Evolutionary conservation across 495 filamentous ascomycete genomes (phyloP), one percentile per base, ranked within the genome.

Genomic region (Peziza echinospora): DNA sequence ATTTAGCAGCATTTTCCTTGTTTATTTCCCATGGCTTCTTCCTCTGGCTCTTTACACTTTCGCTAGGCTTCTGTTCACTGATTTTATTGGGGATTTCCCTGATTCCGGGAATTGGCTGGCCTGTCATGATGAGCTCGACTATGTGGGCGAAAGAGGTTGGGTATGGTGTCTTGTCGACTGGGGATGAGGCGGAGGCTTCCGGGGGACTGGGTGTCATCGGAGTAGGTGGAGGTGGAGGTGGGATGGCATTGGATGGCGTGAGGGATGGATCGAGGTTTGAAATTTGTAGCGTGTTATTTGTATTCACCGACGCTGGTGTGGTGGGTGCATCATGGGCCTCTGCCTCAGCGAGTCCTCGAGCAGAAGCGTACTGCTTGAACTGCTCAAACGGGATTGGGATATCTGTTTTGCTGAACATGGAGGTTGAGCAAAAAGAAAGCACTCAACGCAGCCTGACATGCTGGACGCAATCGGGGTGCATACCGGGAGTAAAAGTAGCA

Each of bases 71-170:
- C 37, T 47, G 47, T 21, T 50, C 43, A 26, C 55, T 70, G 5
- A 94, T 70, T 0, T 76, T 89, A 51, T 83, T 71, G 11, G 91
- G 85, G 51, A 97, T 89, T 50, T 94, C 69, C 51, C 77, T 76
- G 55, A 97, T 91, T 2, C 89, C 89, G 0, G 84, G 82, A 44
- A 97, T 80, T 3, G 78, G 76, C 59, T 84, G 73, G 39, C 84
- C 85, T 17, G 71, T 78, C 3, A 78, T 80, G 51, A 97, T 83
- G 24, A 94, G 74, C 39, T 83, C 84, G 26, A 93, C 77, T 44
- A 97, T 85, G 48, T 87, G 77, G 23, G 81, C 76, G 56, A 97
- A 96, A 2, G 78, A 80, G 21, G 75, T 76, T 4, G 89, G 89
- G 59, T 93, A 93, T 3, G 78, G 73, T 39, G 75, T 65, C 21